Evolutionary conservation across 225 moss, liverwort and hornwort genomes (phyloP).

Genomic region (Ulota crispa): DNA sequence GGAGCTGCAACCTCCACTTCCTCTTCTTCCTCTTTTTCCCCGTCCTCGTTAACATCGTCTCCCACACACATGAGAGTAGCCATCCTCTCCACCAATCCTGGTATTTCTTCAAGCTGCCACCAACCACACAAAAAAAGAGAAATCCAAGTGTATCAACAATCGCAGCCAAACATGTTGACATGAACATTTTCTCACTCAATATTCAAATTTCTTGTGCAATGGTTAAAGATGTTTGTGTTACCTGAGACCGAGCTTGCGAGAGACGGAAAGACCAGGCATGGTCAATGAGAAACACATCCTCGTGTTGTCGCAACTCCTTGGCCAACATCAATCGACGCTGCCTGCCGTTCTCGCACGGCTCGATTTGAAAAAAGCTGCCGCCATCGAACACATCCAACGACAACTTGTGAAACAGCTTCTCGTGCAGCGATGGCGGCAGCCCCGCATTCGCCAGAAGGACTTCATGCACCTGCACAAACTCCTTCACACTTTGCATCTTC

Average conservation of each 20-base stretch:
- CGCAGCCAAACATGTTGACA: neutral
- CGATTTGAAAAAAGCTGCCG: constrained; percentile 66
- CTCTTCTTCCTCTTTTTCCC: constrained; percentile 29
- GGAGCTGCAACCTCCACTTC: constrained; percentile 14
- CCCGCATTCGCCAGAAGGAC: constrained; percentile 74
- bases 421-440: constrained; percentile 57
- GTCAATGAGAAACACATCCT: constrained; percentile 84
- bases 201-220: neutral
- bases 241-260: constrained; percentile 85
- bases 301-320: constrained; percentile 40
- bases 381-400: constrained; percentile 74
- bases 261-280: constrained; percentile 98
- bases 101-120: constrained; percentile 70
- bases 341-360: constrained; percentile 53
- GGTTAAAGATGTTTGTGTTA: neutral
- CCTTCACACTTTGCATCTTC: constrained; percentile 62
- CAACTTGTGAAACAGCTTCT: constrained; percentile 70
- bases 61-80: constrained; percentile 79
- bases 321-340: constrained; percentile 61
- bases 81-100: constrained; percentile 82
- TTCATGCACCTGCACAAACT: constrained; percentile 74
- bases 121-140: neutral
- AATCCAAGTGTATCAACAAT: constrained; percentile 1
- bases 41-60: constrained; percentile 36
- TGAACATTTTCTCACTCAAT: neutral